Evolutionary conservation across 2,329 filamentous ascomycete genomes (phyloP), one percentile per base, ranked within the genome.

Genomic region (Aaosphaeria arxii): DNA sequence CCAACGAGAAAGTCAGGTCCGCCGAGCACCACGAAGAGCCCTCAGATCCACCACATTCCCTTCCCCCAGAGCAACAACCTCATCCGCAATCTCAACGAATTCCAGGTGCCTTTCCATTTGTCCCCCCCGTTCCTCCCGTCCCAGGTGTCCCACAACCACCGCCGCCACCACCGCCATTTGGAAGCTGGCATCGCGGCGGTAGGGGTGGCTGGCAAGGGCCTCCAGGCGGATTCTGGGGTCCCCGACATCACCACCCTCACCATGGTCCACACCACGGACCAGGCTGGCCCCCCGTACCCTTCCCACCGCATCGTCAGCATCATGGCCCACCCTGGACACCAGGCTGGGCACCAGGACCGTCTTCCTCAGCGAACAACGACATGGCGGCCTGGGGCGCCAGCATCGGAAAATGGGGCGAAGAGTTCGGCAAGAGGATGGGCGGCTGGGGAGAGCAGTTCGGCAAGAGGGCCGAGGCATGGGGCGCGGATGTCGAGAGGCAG

Each of bases 391-490:
- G 46, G 44, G 56, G 54, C 13, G 42, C 52, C 39, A 43, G 42
- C 28, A 47, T 49, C 30, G 53, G 49, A 28, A 49, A 51, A 30
- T 61, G 57, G 59, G 66, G 68, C 3, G 63, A 69, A 45, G 58
- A 67, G 7, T 63, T 69, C 29, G 67, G 68, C 2, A 63, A 56
- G 44, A 55, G 49, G 11, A 59, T 61, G 57, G 64, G 56, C 4
- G 51, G 52, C 11, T 62, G 57, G 61, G 66, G 67, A 17, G 47
- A 64, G 40, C 53, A 66, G 29, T 56, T 68, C 44, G 67, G 62
- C 1, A 55, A 57, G 36, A 51, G 55, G 11, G 64, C 62, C 5
- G 60, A 50, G 35, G 48, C 47, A 5, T 55, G 56, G 17, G 39
- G 45, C 6, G 31, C 44, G 40, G 40, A 43, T 40, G 30, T 48